Conservation (phyloP, 352 stramenopile species). For the Globisporangium carolinianum region DNA sequence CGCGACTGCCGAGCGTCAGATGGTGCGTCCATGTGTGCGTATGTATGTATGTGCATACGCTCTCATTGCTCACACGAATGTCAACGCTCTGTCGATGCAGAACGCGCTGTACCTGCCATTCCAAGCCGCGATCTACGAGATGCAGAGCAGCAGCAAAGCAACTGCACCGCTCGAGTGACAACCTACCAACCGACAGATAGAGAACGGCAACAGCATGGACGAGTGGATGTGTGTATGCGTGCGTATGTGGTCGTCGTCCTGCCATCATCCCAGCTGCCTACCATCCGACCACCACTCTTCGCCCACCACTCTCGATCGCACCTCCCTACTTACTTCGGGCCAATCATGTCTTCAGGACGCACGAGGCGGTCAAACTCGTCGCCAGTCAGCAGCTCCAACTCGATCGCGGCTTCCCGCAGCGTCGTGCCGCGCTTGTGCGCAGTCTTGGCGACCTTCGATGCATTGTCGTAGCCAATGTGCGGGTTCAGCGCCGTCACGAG, state of each 20-base stretch:
- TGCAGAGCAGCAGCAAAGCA: slow-evolving; percentile 23
- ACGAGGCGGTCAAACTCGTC: slow-evolving; percentile 96
- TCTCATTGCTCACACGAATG: neutral
- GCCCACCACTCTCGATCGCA: neutral
- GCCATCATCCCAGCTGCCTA: neutral
- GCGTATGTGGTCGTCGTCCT: neutral
- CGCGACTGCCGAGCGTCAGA: slow-evolving; percentile 34
- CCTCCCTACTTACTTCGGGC: slow-evolving; percentile 56
- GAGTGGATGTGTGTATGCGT: neutral
- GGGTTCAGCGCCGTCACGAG: slow-evolving; percentile 95
- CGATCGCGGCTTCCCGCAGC: slow-evolving; percentile 88
- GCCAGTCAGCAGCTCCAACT: slow-evolving; percentile 86
- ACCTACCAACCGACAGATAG: neutral
- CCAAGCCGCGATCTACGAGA: slow-evolving; percentile 49
- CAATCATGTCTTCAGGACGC: slow-evolving; percentile 93
- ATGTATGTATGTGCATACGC: no score
- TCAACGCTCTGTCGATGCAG: slow-evolving; percentile 9
- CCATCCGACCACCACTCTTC: neutral
- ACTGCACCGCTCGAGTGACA: neutral
- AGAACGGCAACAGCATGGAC: neutral
- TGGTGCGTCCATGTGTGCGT: slow-evolving; percentile 18
- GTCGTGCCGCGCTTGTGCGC: slow-evolving; percentile 92
- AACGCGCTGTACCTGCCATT: slow-evolving; percentile 50
- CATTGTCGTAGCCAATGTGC: slow-evolving; percentile 97
- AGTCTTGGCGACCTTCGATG: slow-evolving; percentile 94